These are phyloP conservation scores for Wickerhamomyces chaumierensis DNA, from an alignment of 805 yeast genomes.

Conservation along the genomic window DNA sequence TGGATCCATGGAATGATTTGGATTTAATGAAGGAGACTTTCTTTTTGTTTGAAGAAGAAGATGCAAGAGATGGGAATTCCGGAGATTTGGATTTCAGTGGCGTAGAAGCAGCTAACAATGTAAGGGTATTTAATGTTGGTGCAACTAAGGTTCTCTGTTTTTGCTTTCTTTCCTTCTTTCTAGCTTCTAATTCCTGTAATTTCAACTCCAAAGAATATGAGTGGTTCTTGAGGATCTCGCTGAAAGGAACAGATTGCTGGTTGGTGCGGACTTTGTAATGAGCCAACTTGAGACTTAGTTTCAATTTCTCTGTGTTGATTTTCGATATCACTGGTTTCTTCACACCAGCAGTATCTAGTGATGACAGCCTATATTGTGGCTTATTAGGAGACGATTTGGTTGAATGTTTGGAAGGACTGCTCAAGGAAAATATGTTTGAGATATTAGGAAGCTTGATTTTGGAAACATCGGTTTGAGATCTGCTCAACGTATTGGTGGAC, in stretches of 20 bases:
- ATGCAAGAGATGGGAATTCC: neutral
- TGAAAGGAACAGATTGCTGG: slow-evolving; percentile 26
- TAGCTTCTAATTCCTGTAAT: neutral
- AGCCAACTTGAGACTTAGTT: slow-evolving; percentile 38
- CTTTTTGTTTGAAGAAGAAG: slow-evolving; percentile 8
- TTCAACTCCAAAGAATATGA: neutral
- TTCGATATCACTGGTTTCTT: neutral
- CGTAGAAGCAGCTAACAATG: slow-evolving; percentile 24
- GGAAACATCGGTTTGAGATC: too few relatives aligned
- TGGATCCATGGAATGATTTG: neutral
- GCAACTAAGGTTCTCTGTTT: neutral
- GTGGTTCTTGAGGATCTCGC: slow-evolving; percentile 17
- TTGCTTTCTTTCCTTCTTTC: neutral
- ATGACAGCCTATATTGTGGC: too few relatives aligned
- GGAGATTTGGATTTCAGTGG: slow-evolving; percentile 10
- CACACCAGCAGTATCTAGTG: too few relatives aligned
- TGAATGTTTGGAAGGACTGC: too few relatives aligned
- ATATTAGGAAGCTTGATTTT: too few relatives aligned
- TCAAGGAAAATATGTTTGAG: too few relatives aligned
- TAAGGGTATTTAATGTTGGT: slow-evolving; percentile 5
- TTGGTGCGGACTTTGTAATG: slow-evolving; percentile 40
- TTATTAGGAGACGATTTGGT: too few relatives aligned
- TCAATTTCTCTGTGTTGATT: slow-evolving; percentile 28
- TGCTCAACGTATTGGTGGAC: too few relatives aligned
- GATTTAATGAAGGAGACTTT: slow-evolving; percentile 9